Conservation (phyloP, 495 filamentous ascomycete genomes). For the Trichocladium uniseriatum region DNA sequence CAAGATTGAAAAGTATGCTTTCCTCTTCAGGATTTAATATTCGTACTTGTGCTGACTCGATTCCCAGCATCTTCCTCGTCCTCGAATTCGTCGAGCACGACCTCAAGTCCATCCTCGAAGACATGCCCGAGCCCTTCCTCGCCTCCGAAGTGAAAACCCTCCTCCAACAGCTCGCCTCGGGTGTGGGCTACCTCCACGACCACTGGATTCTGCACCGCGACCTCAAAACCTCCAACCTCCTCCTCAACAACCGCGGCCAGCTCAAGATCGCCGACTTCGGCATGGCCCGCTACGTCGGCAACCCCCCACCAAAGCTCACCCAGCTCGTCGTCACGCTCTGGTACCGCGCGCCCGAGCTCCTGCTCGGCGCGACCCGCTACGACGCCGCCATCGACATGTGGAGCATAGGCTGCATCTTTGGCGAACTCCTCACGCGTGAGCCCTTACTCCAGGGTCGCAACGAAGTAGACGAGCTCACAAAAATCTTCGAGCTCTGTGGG, state of each 20-base stretch:
- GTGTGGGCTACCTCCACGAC: constrained; percentile 75
- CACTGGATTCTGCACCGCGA: constrained; percentile 95
- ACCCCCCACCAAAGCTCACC: constrained; percentile 71
- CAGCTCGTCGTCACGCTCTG: constrained; percentile 94
- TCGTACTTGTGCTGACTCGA: too few species aligned
- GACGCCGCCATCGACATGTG: constrained; percentile 79
- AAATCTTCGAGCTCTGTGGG: constrained; percentile 84
- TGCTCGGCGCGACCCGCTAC: constrained; percentile 75
- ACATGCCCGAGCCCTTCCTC: constrained; percentile 90
- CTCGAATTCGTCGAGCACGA: constrained; percentile 99
- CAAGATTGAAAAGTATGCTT: constrained; percentile 66
- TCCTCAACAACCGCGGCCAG: constrained; percentile 90
- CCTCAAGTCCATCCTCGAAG: constrained; percentile 84
- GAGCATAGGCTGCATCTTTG: constrained; percentile 95
- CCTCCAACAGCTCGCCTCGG: constrained; percentile 70
- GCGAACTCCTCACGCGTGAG: constrained; percentile 75
- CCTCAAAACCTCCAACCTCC: constrained; percentile 91
- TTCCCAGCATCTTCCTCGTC: constrained; percentile 74
- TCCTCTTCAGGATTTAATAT: too few species aligned
- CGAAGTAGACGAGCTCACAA: constrained; percentile 70
- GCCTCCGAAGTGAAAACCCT: constrained; percentile 90
- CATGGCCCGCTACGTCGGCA: constrained; percentile 85
- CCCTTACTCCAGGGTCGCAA: constrained; percentile 86
- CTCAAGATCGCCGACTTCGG: constrained; percentile 97
- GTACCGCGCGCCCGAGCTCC: constrained; percentile 88